phyloP scores from a whole-genome alignment of 2,329 filamentous ascomycete genomes.

The Uncinocarpus reesii region DNA sequence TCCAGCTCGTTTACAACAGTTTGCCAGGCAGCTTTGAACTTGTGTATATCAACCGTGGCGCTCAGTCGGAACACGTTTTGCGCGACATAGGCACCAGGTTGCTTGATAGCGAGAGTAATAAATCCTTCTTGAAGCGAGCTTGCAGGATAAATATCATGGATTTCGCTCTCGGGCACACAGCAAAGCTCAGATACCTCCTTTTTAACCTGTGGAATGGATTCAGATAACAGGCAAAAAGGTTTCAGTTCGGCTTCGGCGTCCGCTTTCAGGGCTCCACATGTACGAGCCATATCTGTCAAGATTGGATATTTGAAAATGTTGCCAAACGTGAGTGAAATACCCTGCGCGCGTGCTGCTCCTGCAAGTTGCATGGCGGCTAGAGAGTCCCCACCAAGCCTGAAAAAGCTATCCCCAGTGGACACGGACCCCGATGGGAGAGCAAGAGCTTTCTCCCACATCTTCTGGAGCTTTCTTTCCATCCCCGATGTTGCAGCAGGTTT shows the following conservation, averaged over 20 bases:
- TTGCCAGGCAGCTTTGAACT: constrained; percentile 41
- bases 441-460: constrained; percentile 15
- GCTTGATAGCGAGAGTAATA: constrained; percentile 41
- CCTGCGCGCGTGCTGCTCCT: constrained; percentile 15
- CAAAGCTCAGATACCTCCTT: constrained; percentile 25
- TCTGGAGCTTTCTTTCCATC: constrained; percentile 14
- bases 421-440: constrained; percentile 11
- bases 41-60: constrained; percentile 29
- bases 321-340: constrained; percentile 18
- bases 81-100: constrained; percentile 41
- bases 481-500: constrained; percentile 8
- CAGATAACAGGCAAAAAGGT: constrained; percentile 18
- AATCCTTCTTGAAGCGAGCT: constrained; percentile 38
- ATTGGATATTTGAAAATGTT: constrained; percentile 26
- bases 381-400: constrained; percentile 19
- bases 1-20: constrained; percentile 36
- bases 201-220: constrained; percentile 9
- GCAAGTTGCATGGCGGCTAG: constrained; percentile 22
- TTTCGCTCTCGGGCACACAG: constrained; percentile 21
- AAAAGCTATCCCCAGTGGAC: constrained; percentile 18
- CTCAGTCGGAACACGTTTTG: constrained; percentile 37
- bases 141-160: constrained; percentile 37
- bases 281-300: constrained; percentile 26
- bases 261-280: constrained; percentile 7
- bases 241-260: background rate